Base-by-base conservation (phyloP, 148 eudicot genomes). In the Nyssa sinensis region DNA sequence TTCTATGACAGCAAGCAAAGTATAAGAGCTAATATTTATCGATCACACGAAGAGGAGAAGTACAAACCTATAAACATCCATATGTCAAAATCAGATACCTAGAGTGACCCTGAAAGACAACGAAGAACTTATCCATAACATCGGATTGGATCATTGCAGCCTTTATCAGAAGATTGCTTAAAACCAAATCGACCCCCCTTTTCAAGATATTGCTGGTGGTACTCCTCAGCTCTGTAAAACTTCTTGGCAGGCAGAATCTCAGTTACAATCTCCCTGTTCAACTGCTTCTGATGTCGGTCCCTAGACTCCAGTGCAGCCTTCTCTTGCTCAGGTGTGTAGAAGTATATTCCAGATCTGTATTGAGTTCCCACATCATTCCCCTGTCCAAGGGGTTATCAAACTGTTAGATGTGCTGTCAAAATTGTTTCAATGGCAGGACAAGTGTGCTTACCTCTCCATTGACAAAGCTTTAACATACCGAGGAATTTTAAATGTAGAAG, bases 151-250 rank as follows among this genome's bases (percentile, higher is more conserved):
- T 92, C 97, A 27, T 90, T 92, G 86, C 97, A 92, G 24, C 97
- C 94, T 75, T 90, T 92, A 41, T 84, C 90, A 44, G 86, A 25
- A 24, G 97, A 92, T 77, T 92, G 97, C 74, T 47, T 75, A 41
- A 80, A 88, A 47, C 94, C 97, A 73, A 85, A 86, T 19, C 97
- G 84, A 23, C 97, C 97, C 5, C 97, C 97, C 69, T 92, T 90
- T 49, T 85, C 91, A 66, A 92, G 94, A 80, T 92, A 92, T 66
- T 92, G 97, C 87, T 92, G 97, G 78, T 92, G 94, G 79, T 90
- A 92, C 75, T 88, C 88, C 70, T 92, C 97, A 0, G 94, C 97
- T 79, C 89, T 81, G 82, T 92, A 92, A 68, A 92, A 92, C 76
- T 92, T 92, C 79, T 88, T 92, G 3, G 92, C 97, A 0, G 97